phyloP scores from a whole-genome alignment of 805 yeast genomes.

The Wickerhamiella australiensis region DNA sequence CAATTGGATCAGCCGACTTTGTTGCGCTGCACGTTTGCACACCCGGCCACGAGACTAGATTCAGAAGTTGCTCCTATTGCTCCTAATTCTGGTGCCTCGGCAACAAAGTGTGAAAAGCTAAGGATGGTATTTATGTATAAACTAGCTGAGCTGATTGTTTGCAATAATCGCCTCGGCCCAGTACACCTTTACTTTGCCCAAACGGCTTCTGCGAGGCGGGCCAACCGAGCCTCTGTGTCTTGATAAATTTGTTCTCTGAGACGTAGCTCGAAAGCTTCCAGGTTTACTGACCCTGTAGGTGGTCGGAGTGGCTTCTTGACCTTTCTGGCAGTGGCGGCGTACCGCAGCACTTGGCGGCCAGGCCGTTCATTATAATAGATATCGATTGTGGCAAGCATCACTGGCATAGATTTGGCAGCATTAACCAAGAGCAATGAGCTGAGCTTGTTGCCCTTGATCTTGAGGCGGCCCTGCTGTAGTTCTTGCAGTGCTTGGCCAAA shows the following conservation, averaged over 20 bases:
- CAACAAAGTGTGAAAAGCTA: no score
- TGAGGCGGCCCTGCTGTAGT: conserved; percentile 28
- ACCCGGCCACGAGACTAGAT: no score
- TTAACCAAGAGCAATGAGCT: conserved; percentile 40
- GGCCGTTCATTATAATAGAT: conserved; percentile 32
- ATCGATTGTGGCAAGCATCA: conserved; percentile 33
- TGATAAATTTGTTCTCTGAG: conserved; percentile 7
- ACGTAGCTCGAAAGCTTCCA: background rate
- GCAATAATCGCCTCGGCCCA: no score
- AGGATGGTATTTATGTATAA: background rate
- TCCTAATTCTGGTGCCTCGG: no score
- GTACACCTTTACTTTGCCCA: conserved; percentile 6
- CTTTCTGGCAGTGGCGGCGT: conserved; percentile 25
- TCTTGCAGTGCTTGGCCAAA: conserved; percentile 39
- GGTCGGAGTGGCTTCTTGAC: conserved; percentile 14
- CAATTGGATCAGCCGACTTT: no score
- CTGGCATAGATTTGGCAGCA: conserved; percentile 14
- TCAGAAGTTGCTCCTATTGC: no score
- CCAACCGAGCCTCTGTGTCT: conserved; percentile 10
- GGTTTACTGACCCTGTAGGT: background rate
- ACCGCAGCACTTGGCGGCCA: conserved; percentile 26
- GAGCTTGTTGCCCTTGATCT: conserved; percentile 35
- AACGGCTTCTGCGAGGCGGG: background rate
- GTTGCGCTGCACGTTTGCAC: no score
- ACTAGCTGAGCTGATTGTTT: background rate